A percentile compares a stretch with the other conserved stretches of the same genome.
Conservation (phyloP, 1,284 basidiomycete species). For the Malassezia cuniculi region DNA sequence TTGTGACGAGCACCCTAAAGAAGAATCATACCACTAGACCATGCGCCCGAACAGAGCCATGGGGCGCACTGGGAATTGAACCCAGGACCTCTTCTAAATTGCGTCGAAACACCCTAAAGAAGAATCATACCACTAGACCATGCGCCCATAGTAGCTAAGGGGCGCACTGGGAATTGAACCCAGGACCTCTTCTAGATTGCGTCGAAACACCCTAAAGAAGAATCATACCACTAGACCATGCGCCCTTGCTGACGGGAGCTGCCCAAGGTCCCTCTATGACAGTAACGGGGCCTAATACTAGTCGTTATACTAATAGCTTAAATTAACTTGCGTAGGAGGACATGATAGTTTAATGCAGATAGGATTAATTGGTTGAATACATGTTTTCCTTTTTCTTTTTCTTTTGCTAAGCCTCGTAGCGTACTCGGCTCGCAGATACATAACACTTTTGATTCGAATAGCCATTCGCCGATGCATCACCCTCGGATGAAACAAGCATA, state of each 20-base stretch:
- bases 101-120: conserved; percentile 13
- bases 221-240: conserved; percentile 24
- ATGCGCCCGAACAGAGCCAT: conserved; percentile 12
- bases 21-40: conserved; percentile 23
- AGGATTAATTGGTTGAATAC: neutral
- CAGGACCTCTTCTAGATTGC: conserved; percentile 17
- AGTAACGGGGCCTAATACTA: neutral
- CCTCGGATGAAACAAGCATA: conserved; percentile 22
- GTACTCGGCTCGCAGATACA: conserved; percentile 29
- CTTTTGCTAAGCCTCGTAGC: conserved; percentile 25
- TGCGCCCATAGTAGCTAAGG: conserved; percentile 13
- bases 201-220: conserved; percentile 15
- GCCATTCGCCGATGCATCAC: conserved; percentile 7
- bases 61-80: conserved; percentile 22
- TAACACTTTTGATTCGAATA: conserved; percentile 21
- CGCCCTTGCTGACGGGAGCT: no score
- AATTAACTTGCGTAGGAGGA: neutral
- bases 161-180: conserved; percentile 22
- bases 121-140: conserved; percentile 24
- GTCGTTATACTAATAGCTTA: no score
- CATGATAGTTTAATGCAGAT: neutral
- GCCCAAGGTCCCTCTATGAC: no score
- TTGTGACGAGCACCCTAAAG: conserved; percentile 11
- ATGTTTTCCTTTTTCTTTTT: neutral
- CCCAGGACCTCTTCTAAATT: conserved; percentile 19